Evolutionary conservation across 2,329 filamentous ascomycete species (phyloP), one percentile per base, ranked within the genome.

Genomic region (Calonectria pseudoturangicola): DNA sequence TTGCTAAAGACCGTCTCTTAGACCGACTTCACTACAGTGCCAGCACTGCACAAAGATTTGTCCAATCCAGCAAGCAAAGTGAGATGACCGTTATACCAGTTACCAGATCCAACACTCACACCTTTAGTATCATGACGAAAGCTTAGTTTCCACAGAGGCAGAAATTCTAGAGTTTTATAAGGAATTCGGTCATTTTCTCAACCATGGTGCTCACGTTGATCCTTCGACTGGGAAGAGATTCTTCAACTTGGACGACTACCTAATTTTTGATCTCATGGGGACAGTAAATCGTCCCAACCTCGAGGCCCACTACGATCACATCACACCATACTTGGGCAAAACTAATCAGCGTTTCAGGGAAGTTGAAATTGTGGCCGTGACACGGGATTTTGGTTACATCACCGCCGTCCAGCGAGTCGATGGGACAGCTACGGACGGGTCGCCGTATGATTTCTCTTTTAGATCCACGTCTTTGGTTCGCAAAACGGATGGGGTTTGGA

Each of bases 391-490:
- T 21, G 64, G 64, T n/a, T 66, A 66, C 48, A 66, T 66, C 21
- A 66, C 64, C 9, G 64, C 64, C 12, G 64, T 66, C 4, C 64
- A 66, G 47, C 64, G 64, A 8, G 64, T 66, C 9, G 64, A 66
- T 12, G 64, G 64, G n/a, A 66, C 64, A 12, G 64, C 64, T 15
- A 21, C 64, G 6, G 64, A 66, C 13, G 48, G 64, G 3, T 43
- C 64, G 30, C 64, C 64, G 4, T 66, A 66, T 7, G 64, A 66
- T 4, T 66, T 66, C n/a, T 66, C 64, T 12, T 66, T 54, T 39
- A 33, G 64, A 13, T 66, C 64, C 15, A 66, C 64, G 8, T 66
- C 64, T 2, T 9, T 66, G 15, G 36, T 66, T 3, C 30, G 64
- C n/a, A 66, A 66, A 25, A 50, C 36, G 18, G 48, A 66, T 21